Base-by-base conservation (phyloP, 805 yeast genomes). In the Cyberlindnera xishuangbannaensis region DNA sequence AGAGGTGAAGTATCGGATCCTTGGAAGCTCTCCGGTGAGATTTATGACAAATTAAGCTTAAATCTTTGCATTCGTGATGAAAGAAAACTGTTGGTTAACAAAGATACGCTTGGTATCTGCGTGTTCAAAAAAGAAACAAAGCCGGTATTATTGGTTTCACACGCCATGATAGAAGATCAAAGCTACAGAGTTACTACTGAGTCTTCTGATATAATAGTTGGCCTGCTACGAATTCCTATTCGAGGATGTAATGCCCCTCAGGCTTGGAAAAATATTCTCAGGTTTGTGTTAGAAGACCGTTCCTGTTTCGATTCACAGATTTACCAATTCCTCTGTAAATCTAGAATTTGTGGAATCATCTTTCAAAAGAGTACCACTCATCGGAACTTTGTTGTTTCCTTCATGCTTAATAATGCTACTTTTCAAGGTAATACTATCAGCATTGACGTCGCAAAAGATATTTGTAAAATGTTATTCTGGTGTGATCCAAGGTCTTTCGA, bases 251-350 rank as follows among this genome's bases (percentile, higher is more conserved):
- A 23, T 12, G 34, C 27, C 5, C 27, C 26, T 15, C 15, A 27
- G 15, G 31, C 39, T 7, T 24, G 27, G 25, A 27, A 35, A 27
- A 31, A 15, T 17, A 13, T 27, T 4, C 30, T 27, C 5, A 11
- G 33, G 8, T 13, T 35, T 15, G 17, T 35, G 8, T 14, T 30
- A 13, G 34, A 30, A n/a, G 34, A 35, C 16, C 26, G 29, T 19
- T 34, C 34, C 4, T 13, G 39, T 15, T 17, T 24, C 7, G 39
- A 30, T 18, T 18, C 15, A 6, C 29, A 27, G 18, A 4, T 23
- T 3, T 9, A 31, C 3, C 18, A 21, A 9, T 35, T 15, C n/a
- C 26, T 35, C 19, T 14, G 21, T 10, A 35, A 35, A 23, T n/a
- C 17, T 3, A 20, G 34, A 4, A 30, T 35, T 7, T 20, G 28